Conservation (phyloP, 257 asterid species). For the Anisodus acutangulus region DNA sequence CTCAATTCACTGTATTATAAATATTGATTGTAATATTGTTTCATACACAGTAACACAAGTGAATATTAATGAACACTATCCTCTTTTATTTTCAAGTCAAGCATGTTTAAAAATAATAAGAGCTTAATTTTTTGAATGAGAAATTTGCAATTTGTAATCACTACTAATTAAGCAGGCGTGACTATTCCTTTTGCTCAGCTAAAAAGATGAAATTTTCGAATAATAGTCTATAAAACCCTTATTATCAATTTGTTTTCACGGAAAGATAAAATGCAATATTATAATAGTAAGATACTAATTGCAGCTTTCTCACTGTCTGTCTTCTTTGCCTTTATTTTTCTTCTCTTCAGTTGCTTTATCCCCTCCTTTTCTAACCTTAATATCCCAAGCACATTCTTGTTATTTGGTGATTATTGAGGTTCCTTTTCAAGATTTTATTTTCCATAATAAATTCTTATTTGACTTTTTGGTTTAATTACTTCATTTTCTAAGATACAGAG, state of each 20-base stretch:
- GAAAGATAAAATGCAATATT: neutral
- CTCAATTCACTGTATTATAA: neutral
- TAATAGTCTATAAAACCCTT: neutral
- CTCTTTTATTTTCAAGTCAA: too few relatives aligned
- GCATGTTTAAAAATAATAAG: too few relatives aligned
- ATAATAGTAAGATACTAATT: neutral
- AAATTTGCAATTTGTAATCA: neutral
- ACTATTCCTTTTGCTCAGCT: neutral
- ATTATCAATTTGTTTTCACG: neutral
- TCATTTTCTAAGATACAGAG: neutral
- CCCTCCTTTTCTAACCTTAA: conserved; percentile 13
- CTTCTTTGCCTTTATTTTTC: neutral
- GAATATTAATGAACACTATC: neutral
- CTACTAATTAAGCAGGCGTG: neutral
- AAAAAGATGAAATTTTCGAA: neutral
- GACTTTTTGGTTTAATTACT: conserved; percentile 19
- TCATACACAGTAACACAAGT: neutral
- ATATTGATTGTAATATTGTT: neutral
- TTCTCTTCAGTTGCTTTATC: neutral
- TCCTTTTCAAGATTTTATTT: conserved; percentile 22
- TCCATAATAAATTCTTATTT: neutral
- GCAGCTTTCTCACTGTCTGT: neutral
- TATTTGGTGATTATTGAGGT: conserved; percentile 41
- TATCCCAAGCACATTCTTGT: conserved; percentile 35
- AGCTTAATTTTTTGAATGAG: neutral